Conservation (phyloP, 805 yeast genomes). For the Teunomyces cretensis region DNA sequence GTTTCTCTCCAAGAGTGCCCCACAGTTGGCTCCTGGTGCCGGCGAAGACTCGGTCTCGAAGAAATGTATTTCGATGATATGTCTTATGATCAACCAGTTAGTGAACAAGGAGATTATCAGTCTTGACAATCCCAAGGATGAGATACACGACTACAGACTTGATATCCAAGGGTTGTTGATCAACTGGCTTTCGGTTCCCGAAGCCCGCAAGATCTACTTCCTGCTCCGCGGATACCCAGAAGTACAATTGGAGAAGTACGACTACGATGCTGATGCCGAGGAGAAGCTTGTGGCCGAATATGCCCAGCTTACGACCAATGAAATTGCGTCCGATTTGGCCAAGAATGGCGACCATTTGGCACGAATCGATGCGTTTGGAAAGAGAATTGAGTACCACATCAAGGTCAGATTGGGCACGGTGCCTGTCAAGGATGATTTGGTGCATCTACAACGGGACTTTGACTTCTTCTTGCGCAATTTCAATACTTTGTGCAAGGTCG, state of each 20-base stretch:
- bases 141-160: constrained; percentile 50
- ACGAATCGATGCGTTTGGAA: constrained; percentile 11
- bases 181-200: constrained; percentile 67
- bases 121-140: constrained; percentile 27
- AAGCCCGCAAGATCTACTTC: constrained; percentile 60
- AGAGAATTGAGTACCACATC: constrained; percentile 15
- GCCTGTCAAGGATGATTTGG: constrained; percentile 1
- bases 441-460: constrained; percentile 19
- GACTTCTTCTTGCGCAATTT: constrained; percentile 26
- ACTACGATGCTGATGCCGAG: not conserved
- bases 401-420: constrained; percentile 2
- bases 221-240: constrained; percentile 18
- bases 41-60: constrained; percentile 36
- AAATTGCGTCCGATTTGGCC: constrained; percentile 19
- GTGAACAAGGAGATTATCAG: constrained; percentile 45
- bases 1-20: constrained; percentile 52
- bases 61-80: constrained; percentile 51
- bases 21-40: constrained; percentile 31
- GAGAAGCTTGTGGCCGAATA: constrained; percentile 12
- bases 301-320: constrained; percentile 11
- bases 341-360: constrained; percentile 11
- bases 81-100: constrained; percentile 61
- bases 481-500: constrained; percentile 32
- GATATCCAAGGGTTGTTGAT: constrained; percentile 62
- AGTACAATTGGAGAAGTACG: constrained; percentile 4